Conservation (phyloP, 306 rosid genomes). For the Quercus mongolica region DNA sequence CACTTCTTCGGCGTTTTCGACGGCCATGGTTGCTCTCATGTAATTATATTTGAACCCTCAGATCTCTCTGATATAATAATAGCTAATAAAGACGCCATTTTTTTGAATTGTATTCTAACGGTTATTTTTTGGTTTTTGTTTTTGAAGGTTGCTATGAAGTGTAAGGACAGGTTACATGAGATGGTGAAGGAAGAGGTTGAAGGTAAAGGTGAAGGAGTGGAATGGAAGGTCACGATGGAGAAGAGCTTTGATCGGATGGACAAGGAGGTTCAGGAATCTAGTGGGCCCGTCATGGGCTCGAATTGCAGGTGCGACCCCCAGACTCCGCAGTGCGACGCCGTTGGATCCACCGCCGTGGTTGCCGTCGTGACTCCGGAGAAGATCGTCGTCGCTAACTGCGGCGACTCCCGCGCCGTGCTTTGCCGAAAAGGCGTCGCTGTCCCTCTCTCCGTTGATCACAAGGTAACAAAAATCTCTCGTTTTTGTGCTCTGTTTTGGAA, state of each 20-base stretch:
- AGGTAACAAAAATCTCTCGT: slow-evolving; percentile 32
- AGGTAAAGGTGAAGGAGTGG: not conserved
- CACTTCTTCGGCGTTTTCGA: slow-evolving; percentile 90
- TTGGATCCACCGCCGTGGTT: slow-evolving; percentile 85
- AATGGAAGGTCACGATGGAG: slow-evolving; percentile 45
- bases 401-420: slow-evolving; percentile 93
- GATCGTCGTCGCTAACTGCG: slow-evolving; percentile 76
- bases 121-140: not conserved
- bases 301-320: slow-evolving; percentile 50
- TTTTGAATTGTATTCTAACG: not conserved
- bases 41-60: slow-evolving; percentile 14
- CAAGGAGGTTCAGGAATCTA: slow-evolving; percentile 29
- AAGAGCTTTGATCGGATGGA: slow-evolving; percentile 41
- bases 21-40: slow-evolving; percentile 99
- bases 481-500: not conserved
- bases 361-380: slow-evolving; percentile 55
- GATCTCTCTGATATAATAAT: not conserved
- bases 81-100: not conserved
- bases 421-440: slow-evolving; percentile 60
- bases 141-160: slow-evolving; percentile 40
- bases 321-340: slow-evolving; percentile 80
- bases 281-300: not conserved
- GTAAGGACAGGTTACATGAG: slow-evolving; percentile 44
- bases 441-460: slow-evolving; percentile 86
- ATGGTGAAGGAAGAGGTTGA: slow-evolving; percentile 41